Base-by-base conservation (phyloP, 2,329 filamentous ascomycete species). In the Bipolaris oryzae region DNA sequence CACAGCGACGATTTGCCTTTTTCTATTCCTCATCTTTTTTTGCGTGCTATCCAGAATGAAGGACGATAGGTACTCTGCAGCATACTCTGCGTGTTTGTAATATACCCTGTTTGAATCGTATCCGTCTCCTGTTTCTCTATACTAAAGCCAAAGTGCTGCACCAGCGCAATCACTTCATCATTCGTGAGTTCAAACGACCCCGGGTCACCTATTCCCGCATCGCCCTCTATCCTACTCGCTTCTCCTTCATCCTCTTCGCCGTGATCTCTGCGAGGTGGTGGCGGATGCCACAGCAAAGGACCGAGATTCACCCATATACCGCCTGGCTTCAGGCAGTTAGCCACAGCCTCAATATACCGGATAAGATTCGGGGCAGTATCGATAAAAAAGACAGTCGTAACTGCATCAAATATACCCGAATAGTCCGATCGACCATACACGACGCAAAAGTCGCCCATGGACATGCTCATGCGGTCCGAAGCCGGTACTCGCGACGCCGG, bases 321-420 rank as follows among this genome's bases (percentile, higher is more conserved):
- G 23, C 89, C 90, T 0, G 86, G 81, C 64, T 85, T 87, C 47
- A 99, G 83, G 69, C 93, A 96, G 71, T 90, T 85, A 39, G 79
- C 80, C 52, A 98, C 90, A 1, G 92, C 88, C 72, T 96, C 88
- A 33, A 99, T 85, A 72, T 99, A 99, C 2, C 89, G 86, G 51
- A 98, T 89, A 31, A 97, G 75, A 73, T 99, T 98, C 1, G 94
- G 93, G 2, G 95, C 95, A 1, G 95, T 99, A 74, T 99, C 96
- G 55, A 99, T 89, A 79, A 99, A 99, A 79, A 98, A 99, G 10
- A 96, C 90, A 2, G 90, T 91, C 0, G 91, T 87, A 1, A 98
- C 91, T 1, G 89, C 92, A 69, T 97, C 88, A 74, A 92, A 98
- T 0, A 76, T 69, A 0, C 82, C 82, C 7, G 78, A 76, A 66